Evolutionary conservation across 768 basidiomycete genomes (phyloP), one percentile per base, ranked within the genome.

Genomic region (Cystofilobasidium ferigula): DNA sequence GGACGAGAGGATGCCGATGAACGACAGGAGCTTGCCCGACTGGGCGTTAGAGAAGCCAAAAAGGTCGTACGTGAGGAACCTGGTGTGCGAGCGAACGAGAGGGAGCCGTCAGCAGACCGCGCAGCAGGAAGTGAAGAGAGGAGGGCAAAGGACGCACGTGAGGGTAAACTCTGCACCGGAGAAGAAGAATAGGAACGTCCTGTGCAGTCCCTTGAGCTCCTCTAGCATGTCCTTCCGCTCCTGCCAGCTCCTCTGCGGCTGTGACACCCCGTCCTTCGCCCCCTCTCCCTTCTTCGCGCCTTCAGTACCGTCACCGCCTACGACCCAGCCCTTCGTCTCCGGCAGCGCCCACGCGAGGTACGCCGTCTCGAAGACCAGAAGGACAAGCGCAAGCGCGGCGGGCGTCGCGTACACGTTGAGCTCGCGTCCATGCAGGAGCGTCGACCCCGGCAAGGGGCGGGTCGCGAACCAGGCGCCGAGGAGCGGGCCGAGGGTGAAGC

Each of bases 391-490:
- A 36, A 95, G 78, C 34, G 85, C 72, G 0, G 94, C 94, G n/a
- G 95, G 95, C 3, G 83, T 81, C 5, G 88, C 93, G 72, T 94
- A 98, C 14, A 93, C 81, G 72, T 98, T 98, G 62, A 93, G 78
- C 69, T 85, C 86, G n/a, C 6, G 24, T 2, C 14, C 26, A 3
- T 45, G 20, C 59, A 56, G 48, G 14, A 54, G 53, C 2, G 67
- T 42, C 13, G 84, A 81, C 18, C 80, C 73, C 13, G 62, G 65
- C 20, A 67, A 76, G 1, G 90, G 88, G 35, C 81, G 82, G n/a
- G 90, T 86, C 1, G 93, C 89, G 77, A 97, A 92, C 78, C 92
- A 94, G 2, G 94, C 94, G 59, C 94, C 94, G 64, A 99, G 85
- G 20, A 90, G 89, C 36, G 94, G 94, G 7, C 90, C 89, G 58